A percentile compares a stretch with the other conserved stretches of the same genome.
Evolutionary conservation across 2,329 filamentous ascomycete genomes (phyloP).

Genomic region (Esteya vermicola): DNA sequence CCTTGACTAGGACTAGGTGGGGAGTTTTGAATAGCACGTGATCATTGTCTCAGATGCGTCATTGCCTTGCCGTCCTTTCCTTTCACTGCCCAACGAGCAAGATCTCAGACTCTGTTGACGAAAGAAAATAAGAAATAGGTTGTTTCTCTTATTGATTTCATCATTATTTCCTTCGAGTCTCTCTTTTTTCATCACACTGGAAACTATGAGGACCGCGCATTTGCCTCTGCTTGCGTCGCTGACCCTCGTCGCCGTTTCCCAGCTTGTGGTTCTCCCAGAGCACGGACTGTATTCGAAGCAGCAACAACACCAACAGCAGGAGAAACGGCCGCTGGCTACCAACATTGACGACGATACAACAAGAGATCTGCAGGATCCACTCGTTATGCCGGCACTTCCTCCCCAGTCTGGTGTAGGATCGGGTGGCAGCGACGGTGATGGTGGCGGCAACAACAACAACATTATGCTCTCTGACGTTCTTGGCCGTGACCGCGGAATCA

Average conservation of each 20-base stretch:
- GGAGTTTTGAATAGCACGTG: no score
- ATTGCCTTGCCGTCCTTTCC: no score
- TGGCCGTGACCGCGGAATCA: constrained; percentile 62
- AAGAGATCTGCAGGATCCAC: constrained; percentile 4
- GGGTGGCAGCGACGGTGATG: background rate
- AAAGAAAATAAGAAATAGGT: no score
- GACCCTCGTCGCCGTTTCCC: constrained; percentile 5
- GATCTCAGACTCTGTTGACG: no score
- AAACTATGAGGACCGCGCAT: constrained; percentile 7
- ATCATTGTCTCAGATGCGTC: no score
- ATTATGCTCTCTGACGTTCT: constrained; percentile 77
- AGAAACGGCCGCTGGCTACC: background rate
- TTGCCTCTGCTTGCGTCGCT: constrained; percentile 7
- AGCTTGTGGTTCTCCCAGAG: constrained; percentile 6
- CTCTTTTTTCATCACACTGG: no score
- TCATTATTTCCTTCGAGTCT: background rate
- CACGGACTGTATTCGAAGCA: background rate
- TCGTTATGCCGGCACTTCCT: constrained; percentile 10
- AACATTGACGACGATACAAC: no score
- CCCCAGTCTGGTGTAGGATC: constrained; percentile 4
- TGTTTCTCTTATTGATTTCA: no score
- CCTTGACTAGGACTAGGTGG: no score
- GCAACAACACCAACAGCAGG: background rate
- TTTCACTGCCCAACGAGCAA: no score
- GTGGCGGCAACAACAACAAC: no score